phyloP scores from a whole-genome alignment of 805 yeast species.

The Candida sphagnicola region DNA sequence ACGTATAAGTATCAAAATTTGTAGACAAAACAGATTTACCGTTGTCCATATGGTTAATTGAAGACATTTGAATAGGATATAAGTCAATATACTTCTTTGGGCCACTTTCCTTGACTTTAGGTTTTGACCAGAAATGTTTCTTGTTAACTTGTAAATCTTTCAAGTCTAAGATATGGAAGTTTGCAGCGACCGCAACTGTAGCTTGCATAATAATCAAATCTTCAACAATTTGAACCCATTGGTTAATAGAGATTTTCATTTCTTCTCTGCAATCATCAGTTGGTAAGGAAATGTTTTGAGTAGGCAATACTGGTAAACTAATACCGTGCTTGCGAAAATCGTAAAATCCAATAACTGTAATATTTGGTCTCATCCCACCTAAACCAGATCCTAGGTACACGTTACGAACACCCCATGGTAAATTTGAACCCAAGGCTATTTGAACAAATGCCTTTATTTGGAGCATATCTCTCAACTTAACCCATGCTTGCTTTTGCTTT shows the following conservation, averaged over 20 bases:
- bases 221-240: slow-evolving; percentile 92
- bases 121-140: slow-evolving; percentile 12
- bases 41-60: slow-evolving; percentile 61
- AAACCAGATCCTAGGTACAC: slow-evolving; percentile 89
- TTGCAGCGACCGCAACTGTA: slow-evolving; percentile 91
- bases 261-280: slow-evolving; percentile 79
- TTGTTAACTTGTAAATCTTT: slow-evolving; percentile 38
- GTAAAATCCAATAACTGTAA: slow-evolving; percentile 86
- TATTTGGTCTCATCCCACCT: slow-evolving; percentile 98
- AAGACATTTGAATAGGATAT: slow-evolving; percentile 97
- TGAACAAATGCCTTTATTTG: slow-evolving; percentile 92
- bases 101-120: slow-evolving; percentile 10
- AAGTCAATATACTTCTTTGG: slow-evolving; percentile 66
- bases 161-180: slow-evolving; percentile 64
- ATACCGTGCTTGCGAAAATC: slow-evolving; percentile 51
- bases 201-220: slow-evolving; percentile 85
- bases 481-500: slow-evolving; percentile 79
- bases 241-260: slow-evolving; percentile 60
- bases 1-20: slow-evolving; percentile 92
- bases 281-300: slow-evolving; percentile 43
- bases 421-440: slow-evolving; percentile 77
- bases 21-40: slow-evolving; percentile 75
- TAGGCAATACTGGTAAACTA: slow-evolving; percentile 20
- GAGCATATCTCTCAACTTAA: slow-evolving; percentile 70
- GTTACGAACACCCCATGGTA: slow-evolving; percentile 94